Evolutionary conservation across 2,329 filamentous ascomycete genomes (phyloP), one percentile per base, ranked within the genome.

Genomic region (Beauveria rudraprayagi): DNA sequence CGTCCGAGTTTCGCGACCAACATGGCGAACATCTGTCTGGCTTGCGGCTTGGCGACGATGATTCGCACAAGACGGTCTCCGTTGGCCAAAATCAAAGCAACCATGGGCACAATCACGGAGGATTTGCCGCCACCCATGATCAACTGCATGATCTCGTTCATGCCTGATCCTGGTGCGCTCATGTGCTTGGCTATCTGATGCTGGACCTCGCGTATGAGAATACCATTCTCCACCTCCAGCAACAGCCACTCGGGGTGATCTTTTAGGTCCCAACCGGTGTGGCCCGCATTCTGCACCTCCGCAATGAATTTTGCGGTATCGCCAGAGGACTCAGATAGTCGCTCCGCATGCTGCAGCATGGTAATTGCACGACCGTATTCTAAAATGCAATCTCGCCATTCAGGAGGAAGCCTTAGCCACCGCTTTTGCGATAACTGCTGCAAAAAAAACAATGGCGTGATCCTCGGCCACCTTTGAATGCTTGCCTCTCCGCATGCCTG

Each of bases 91-190:
- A 75, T 70, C 0, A 80, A 71, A 0, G 82, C 81, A 0, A 87
- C 80, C 48, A 88, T 85, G 0, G 87, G 87, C 0, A 87, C 77
- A 56, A 92, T 90, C 1, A 89, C 83, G 0, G 86, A 87, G 0
- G 84, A 85, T 63, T 90, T 90, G 0, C 87, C 87, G 66, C 88
- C 81, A 0, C 87, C 87, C 86, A 90, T 90, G 64, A 88, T 89
- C 3, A 90, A 69, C 65, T 89, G 85, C 75, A 89, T 80, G 0
- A 86, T 79, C 0, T 77, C 70, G 64, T 86, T 89, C 0, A 67
- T 34, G 0, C 66, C 69, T 0, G 67, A 67, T 0, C 68, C 65
- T 0, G 80, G 78, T 0, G 66, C 58, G 1, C 77, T 80, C 82
- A 91, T 90, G 22, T 79, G 68, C 0, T 61, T 52, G 0, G 86